phyloP scores from a whole-genome alignment of 2,329 filamentous ascomycete genomes.

The Paraconiothyrium sp. region DNA sequence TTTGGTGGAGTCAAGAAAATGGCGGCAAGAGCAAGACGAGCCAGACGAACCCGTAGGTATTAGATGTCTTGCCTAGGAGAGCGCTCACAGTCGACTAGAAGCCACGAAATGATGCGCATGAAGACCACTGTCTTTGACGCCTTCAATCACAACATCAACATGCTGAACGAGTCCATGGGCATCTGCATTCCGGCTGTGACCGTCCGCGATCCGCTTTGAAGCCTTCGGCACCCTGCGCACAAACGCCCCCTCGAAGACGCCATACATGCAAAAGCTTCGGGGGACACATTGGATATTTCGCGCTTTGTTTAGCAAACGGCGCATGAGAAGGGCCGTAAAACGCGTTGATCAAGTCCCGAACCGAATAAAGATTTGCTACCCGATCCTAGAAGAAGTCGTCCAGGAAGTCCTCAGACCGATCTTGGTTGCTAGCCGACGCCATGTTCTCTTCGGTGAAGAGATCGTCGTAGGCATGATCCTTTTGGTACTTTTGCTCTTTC shows the following conservation, averaged over 20 bases:
- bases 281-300: neutral
- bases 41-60: constrained; percentile 31
- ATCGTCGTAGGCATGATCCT: constrained; percentile 98
- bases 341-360: neutral
- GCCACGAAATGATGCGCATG: constrained; percentile 39
- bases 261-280: constrained; percentile 11
- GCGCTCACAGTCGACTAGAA: constrained; percentile 27
- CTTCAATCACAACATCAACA: constrained; percentile 74
- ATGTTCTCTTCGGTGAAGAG: constrained; percentile 86
- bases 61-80: constrained; percentile 5
- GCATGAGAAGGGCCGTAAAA: neutral
- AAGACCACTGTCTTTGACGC: constrained; percentile 61
- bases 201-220: constrained; percentile 37
- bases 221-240: neutral
- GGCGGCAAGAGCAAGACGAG: constrained; percentile 40
- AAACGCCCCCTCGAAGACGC: constrained; percentile 13
- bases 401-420: constrained; percentile 78
- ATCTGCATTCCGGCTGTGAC: constrained; percentile 60
- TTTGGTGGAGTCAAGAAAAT: constrained; percentile 56
- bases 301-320: neutral
- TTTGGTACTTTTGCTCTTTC: constrained; percentile 90
- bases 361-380: too few species aligned
- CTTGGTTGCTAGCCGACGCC: constrained; percentile 82
- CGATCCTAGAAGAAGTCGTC: constrained; percentile 75
- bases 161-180: constrained; percentile 79